Conservation (phyloP, 257 asterid genomes). For the Solanum infundibuliforme region DNA sequence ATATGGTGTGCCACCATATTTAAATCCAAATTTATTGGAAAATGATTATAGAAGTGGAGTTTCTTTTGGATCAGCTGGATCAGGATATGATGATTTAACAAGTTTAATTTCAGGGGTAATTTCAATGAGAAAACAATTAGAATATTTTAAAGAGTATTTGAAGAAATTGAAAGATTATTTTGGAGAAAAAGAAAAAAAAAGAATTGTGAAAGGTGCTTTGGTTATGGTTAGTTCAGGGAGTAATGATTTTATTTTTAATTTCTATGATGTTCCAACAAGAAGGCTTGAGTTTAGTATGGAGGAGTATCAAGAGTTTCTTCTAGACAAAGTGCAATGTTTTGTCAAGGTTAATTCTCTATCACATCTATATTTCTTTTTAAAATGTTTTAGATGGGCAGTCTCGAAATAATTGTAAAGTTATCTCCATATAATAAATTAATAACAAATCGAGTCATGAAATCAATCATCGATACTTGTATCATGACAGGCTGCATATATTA, state of each 20-base stretch:
- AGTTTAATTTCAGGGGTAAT: background rate
- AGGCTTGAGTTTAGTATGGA: background rate
- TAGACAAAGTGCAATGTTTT: background rate
- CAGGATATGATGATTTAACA: background rate
- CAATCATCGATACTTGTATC: background rate
- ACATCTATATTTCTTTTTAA: background rate
- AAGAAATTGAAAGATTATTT: background rate
- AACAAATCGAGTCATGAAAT: background rate
- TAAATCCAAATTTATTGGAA: background rate
- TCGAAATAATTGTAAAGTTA: rapidly evolving
- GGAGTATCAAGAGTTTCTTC: background rate
- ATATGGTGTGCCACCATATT: background rate
- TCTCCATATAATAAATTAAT: background rate
- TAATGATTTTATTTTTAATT: background rate
- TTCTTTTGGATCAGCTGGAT: background rate
- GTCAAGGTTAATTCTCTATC: background rate
- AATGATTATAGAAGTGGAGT: background rate
- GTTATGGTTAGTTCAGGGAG: background rate
- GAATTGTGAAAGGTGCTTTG: background rate
- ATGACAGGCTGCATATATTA: background rate
- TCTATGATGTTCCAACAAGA: constrained; percentile 1
- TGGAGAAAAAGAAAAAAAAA: background rate
- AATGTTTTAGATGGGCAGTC: background rate
- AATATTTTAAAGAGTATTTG: background rate
- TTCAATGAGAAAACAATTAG: background rate